Evolutionary conservation across 2,329 filamentous ascomycete genomes (phyloP), one percentile per base, ranked within the genome.

Genomic region (Falciphora oryzae): DNA sequence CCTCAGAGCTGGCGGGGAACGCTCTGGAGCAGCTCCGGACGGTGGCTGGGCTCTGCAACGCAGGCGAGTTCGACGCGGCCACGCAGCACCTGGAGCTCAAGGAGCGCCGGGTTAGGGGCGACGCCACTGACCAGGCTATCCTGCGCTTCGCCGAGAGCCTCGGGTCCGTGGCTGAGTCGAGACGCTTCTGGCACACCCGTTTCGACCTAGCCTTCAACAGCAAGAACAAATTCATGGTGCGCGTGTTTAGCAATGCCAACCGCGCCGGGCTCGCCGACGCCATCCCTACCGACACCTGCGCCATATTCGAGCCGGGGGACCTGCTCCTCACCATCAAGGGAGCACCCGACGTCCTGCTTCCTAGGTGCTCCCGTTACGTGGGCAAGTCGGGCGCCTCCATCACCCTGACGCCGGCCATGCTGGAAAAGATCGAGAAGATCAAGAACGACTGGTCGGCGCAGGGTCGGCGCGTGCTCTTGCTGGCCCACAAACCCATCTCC

Each of bases 191-290:
- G 88, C 82, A 83, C 63, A 87, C 84, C 63, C 81, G 84, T 2
- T 92, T 87, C 69, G 86, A 89, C 64, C 78, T 91, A 32, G 85
- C 88, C 0, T 93, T 93, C 74, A 93, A 93, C 77, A 91, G 88
- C 76, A 91, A 91, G 79, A 93, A 92, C 77, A 93, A 93, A 75
- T 93, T 87, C 72, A 93, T 92, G 86, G 84, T 93, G 64, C 82
- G 85, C 44, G 82, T 87, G 0, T 83, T 89, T 61, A 79, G 79
- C 2, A 68, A 82, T 56, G 75, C 74, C 2, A 72, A 76, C 35
- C 72, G 74, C n/a, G 74, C 77, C 53, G 76, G 75, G 22, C 68
- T 79, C 44, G 60, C 66, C 2, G 65, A 74, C n/a, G 80, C 79
- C 1, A 67, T 84, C 4, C 73, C 78, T 0, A 64, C 70, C 4